Percentiles rank a stretch among this genome's conserved stretches.
Conservation (phyloP, 305 asterid species). For the Fraxinus sp. region DNA sequence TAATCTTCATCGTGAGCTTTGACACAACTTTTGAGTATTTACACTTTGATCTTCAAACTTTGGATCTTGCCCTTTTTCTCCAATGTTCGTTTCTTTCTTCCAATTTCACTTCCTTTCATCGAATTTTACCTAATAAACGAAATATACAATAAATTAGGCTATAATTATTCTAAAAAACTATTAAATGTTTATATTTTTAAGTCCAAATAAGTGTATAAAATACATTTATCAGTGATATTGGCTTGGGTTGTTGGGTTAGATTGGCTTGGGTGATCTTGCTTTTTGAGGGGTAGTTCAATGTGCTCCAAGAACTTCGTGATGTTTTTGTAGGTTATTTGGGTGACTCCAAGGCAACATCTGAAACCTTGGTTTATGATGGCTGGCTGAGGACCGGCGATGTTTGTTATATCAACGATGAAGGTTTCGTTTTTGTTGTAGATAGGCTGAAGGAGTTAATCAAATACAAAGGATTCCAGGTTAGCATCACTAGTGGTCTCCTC, state of each 20-base stretch:
- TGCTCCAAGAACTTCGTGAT: background rate
- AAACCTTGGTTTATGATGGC: conserved; percentile 29
- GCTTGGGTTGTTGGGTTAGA: background rate
- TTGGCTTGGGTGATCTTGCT: background rate
- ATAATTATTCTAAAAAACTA: too few relatives aligned
- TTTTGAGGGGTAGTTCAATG: background rate
- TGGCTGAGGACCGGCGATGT: conserved; percentile 62
- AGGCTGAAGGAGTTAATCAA: conserved; percentile 57
- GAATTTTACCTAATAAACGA: too few relatives aligned
- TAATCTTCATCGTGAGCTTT: too few relatives aligned
- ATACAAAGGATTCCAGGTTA: conserved; percentile 64
- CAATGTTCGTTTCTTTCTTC: too few relatives aligned
- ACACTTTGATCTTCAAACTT: too few relatives aligned
- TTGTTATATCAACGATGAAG: conserved; percentile 45
- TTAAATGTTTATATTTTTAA: too few relatives aligned
- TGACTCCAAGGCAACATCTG: conserved; percentile 39
- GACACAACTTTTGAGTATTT: too few relatives aligned
- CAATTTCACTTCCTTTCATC: too few relatives aligned
- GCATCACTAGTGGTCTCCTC: background rate
- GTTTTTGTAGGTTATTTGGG: conserved; percentile 41
- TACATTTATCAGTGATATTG: background rate
- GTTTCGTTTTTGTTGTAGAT: conserved; percentile 49
- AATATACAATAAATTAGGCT: too few relatives aligned
- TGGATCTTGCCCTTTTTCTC: too few relatives aligned
- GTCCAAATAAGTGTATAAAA: too few relatives aligned